A percentile compares a stretch with the other conserved stretches of the same genome.
Evolutionary conservation across 768 basidiomycete species (phyloP).

Genomic region (Amanita subjunquillea): DNA sequence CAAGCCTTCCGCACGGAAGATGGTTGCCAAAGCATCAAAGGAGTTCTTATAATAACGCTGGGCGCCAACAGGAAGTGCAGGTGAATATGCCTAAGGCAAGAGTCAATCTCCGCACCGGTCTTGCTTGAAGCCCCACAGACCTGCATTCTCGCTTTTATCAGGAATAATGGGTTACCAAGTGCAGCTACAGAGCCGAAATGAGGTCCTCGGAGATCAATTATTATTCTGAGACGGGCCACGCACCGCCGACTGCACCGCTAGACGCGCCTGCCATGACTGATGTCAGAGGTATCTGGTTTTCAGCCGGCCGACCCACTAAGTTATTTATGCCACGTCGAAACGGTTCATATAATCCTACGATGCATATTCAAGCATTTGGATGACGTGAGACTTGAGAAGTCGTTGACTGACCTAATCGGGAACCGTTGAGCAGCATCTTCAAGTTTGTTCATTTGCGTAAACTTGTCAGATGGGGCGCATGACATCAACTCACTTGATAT

Average conservation of each 20-base stretch:
- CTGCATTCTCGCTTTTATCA: conserved; percentile 98
- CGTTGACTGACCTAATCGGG: conserved; percentile 58
- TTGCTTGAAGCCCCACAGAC: conserved; percentile 22
- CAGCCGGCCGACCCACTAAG: conserved; percentile 49
- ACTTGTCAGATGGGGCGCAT: conserved; percentile 6
- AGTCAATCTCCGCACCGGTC: background rate
- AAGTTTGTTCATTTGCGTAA: background rate
- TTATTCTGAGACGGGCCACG: conserved; percentile 6
- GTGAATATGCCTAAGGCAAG: conserved; percentile 73
- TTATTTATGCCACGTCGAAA: conserved; percentile 65
- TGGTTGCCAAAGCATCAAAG: conserved; percentile 70
- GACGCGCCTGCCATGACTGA: conserved; percentile 81
- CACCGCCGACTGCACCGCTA: conserved; percentile 89
- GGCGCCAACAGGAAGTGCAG: conserved; percentile 85
- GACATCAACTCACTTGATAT: conserved; percentile 63
- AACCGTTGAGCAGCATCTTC: conserved; percentile 87
- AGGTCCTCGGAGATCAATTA: background rate
- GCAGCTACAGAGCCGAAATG: conserved; percentile 32
- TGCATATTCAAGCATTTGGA: background rate
- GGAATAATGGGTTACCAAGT: conserved; percentile 84
- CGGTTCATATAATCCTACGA: conserved; percentile 89
- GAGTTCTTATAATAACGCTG: conserved; percentile 89
- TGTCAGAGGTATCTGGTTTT: conserved; percentile 62
- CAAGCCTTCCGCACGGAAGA: conserved; percentile 67
- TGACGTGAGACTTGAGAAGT: background rate